Evolutionary conservation across 108 stramenopile species (phyloP).

Genomic region (Thalassiosira profunda): DNA sequence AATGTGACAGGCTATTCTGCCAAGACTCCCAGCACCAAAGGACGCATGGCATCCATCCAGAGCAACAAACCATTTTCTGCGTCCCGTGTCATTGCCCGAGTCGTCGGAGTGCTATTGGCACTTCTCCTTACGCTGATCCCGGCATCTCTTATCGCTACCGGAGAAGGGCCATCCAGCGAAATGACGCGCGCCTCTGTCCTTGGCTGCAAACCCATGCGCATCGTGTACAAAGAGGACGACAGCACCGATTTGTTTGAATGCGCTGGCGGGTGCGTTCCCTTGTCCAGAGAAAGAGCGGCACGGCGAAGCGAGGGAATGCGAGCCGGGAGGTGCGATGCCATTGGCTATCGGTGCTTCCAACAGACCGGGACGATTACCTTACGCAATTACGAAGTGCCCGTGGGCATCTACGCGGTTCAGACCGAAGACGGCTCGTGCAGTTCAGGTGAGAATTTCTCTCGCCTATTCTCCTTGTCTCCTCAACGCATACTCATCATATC

Average conservation of each 20-base stretch:
- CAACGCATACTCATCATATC: too few species aligned
- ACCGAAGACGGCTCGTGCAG: conserved; percentile 35
- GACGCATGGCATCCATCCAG: conserved; percentile 7
- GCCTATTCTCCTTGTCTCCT: too few species aligned
- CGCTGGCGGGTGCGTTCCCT: conserved; percentile 44
- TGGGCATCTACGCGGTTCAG: conserved; percentile 37
- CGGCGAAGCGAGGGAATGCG: conserved; percentile 25
- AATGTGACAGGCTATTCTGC: neutral
- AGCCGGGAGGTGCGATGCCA: conserved; percentile 40
- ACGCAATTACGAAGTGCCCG: conserved; percentile 20
- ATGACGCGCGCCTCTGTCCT: conserved; percentile 42
- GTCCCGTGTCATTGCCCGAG: conserved; percentile 14
- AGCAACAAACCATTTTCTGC: conserved; percentile 15
- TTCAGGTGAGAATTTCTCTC: too few species aligned
- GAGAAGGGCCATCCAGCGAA: conserved; percentile 34
- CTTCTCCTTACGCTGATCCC: conserved; percentile 43
- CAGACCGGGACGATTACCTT: conserved; percentile 37
- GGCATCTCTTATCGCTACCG: conserved; percentile 39
- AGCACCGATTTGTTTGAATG: conserved; percentile 26
- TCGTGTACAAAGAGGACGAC: conserved; percentile 29
- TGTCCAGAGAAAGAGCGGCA: conserved; percentile 27
- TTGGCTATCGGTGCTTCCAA: conserved; percentile 36
- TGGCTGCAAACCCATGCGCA: conserved; percentile 44
- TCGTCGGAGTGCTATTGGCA: conserved; percentile 37
- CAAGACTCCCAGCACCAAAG: conserved; percentile 20